phyloP scores from a whole-genome alignment of 2,329 filamentous ascomycete species.

The Cladobotryum mycophilum region DNA sequence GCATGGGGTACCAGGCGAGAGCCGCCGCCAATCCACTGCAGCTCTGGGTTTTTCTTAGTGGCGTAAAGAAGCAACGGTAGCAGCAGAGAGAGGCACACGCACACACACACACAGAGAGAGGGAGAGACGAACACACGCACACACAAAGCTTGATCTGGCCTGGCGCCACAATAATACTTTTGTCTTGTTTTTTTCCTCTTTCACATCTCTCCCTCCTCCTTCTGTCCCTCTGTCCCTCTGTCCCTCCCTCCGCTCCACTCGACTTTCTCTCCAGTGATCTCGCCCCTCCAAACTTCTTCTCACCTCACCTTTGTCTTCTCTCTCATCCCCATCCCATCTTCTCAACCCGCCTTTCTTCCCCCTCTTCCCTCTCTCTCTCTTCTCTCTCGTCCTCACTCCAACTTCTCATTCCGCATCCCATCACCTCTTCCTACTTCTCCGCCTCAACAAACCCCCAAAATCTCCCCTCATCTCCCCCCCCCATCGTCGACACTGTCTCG shows the following conservation, averaged over 20 bases:
- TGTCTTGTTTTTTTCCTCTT: conserved; percentile 11
- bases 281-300: conserved; percentile 7
- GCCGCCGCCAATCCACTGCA: too few species aligned
- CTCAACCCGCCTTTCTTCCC: conserved; percentile 20
- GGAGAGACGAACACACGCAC: background rate
- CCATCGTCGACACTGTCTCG: conserved; percentile 9
- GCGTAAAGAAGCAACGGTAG: background rate
- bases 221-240: conserved; percentile 17
- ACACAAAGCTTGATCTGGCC: background rate
- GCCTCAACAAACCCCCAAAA: conserved; percentile 15
- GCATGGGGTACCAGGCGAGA: too few species aligned
- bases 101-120: background rate
- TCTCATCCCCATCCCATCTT: conserved; percentile 23
- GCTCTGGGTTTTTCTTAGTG: too few species aligned
- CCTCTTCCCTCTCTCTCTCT: conserved; percentile 19
- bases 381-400: conserved; percentile 19
- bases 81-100: background rate
- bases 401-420: conserved; percentile 19
- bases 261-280: conserved; percentile 10
- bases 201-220: conserved; percentile 16
- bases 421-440: conserved; percentile 14
- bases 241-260: conserved; percentile 11
- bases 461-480: conserved; percentile 14
- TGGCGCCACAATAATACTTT: background rate
- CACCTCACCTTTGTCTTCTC: conserved; percentile 17